Base-by-base conservation (phyloP, 2,329 filamentous ascomycete species). In the Exophiala phaeomuriformis region DNA sequence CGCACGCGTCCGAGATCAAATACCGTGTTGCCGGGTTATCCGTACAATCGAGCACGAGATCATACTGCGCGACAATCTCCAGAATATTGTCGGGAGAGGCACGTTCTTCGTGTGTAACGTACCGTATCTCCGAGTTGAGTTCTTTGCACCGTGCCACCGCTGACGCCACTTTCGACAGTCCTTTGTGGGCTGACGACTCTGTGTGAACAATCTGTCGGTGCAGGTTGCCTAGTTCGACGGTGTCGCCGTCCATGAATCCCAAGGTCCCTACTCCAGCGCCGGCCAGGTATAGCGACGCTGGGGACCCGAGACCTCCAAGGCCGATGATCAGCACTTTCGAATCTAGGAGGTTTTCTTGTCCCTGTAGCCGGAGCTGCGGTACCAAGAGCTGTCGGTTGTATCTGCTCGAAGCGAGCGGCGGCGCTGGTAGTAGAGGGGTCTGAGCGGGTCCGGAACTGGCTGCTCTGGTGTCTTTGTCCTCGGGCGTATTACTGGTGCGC, bases 1-100 rank as follows among this genome's bases (percentile, higher is more conserved):
- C 86, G 62, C 89, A 94, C 10, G 86, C 81, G 66, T 98, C 93
- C 0, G 89, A 95, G 60, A 97, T 88, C 43, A 97, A 79, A 68
- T 98, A 97, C 41, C 93, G 86, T 0, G 89, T 88, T 1, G 88
- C 85, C 0, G 93, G 91, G 60, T 91, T 90, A 69, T 98, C 93
- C 6, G 91, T 97, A 68, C 93, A 98, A 69, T 98, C 93, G 8
- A 98, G 81, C 1, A 97, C 82, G 0, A 96, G 63, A 63, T 95
- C 88, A 66, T 95, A 97, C 28, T 51, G 39, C 6, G 32, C 19
- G 27, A 55, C 42, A 29, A 52, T 46, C n/a, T 45, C 49, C 37
- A 60, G 47, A 12, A 59, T 43, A n/a, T 47, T 52, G 12, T 51
- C 47, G 6, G 51, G 45, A 7, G 30, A 40, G 8, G 61, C 53